A percentile compares a stretch with the other conserved stretches of the same genome.
Evolutionary conservation across 2,329 filamentous ascomycete species (phyloP).

Genomic region (Emmonsiellopsis sp.): DNA sequence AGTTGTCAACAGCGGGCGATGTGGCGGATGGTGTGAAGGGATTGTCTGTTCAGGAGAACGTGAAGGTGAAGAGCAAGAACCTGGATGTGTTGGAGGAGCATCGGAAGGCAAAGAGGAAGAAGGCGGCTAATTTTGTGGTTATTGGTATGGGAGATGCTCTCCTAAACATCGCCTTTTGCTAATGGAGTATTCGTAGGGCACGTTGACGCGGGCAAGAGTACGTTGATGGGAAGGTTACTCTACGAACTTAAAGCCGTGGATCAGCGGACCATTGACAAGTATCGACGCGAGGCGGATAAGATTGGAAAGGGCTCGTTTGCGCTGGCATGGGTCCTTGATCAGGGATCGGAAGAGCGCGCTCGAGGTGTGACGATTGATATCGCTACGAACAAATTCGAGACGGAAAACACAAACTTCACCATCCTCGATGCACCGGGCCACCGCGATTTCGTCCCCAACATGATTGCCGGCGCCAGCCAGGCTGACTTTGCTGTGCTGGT

Average conservation of each 20-base stretch:
- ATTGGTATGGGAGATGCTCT: constrained; percentile 53
- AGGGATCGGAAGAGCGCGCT: constrained; percentile 77
- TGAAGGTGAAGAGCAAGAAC: constrained; percentile 61
- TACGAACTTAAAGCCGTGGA: constrained; percentile 84
- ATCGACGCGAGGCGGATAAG: constrained; percentile 77
- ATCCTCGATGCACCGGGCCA: constrained; percentile 94
- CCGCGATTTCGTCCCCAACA: constrained; percentile 93
- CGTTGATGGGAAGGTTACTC: constrained; percentile 88
- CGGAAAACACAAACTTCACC: constrained; percentile 75
- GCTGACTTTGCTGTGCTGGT: constrained; percentile 94
- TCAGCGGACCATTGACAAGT: constrained; percentile 78
- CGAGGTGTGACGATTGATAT: constrained; percentile 95
- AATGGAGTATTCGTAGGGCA: constrained; percentile 53
- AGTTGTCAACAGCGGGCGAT: constrained; percentile 35
- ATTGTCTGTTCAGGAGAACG: constrained; percentile 41
- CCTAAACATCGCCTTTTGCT: constrained; percentile 5
- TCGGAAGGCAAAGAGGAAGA: constrained; percentile 65
- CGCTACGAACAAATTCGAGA: constrained; percentile 89
- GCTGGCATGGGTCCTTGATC: constrained; percentile 92
- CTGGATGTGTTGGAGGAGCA: constrained; percentile 77
- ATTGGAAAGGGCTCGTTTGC: constrained; percentile 95
- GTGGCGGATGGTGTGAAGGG: constrained; percentile 41
- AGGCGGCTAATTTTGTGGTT: constrained; percentile 81
- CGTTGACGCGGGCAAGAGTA: constrained; percentile 96
- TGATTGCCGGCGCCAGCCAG: constrained; percentile 94